These are phyloP conservation scores for Neltuma alba DNA, from an alignment of 306 rosid species.

Conservation along the genomic window DNA sequence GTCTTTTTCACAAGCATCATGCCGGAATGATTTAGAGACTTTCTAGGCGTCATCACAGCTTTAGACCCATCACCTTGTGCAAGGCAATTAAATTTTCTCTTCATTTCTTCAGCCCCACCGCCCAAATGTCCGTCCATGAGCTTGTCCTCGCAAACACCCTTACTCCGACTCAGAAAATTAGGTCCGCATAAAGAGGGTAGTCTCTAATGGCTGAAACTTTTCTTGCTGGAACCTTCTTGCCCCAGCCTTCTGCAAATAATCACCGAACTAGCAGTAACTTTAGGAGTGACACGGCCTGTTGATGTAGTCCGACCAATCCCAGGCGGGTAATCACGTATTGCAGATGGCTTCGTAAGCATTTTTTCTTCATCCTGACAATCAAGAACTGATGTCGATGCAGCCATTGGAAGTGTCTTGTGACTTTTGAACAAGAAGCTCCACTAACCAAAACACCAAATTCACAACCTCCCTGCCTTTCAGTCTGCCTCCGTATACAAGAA, in stretches of 20 bases:
- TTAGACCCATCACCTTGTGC: slow-evolving; percentile 21
- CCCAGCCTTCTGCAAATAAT: not conserved
- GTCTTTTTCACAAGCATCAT: slow-evolving; percentile 36
- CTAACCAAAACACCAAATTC: no score
- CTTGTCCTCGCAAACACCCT: not conserved
- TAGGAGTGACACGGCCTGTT: no score
- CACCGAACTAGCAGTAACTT: no score
- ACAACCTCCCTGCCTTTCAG: no score
- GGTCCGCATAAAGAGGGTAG: slow-evolving; percentile 41
- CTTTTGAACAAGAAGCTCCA: no score
- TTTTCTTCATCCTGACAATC: no score
- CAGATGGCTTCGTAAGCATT: no score
- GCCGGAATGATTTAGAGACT: slow-evolving; percentile 17
- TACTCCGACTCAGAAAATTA: slow-evolving; percentile 16
- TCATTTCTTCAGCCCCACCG: slow-evolving; percentile 36
- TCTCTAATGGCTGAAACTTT: slow-evolving; percentile 8
- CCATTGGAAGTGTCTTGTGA: slow-evolving; percentile 10
- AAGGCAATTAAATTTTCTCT: slow-evolving; percentile 32
- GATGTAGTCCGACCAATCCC: no score
- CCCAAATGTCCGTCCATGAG: slow-evolving; percentile 4
- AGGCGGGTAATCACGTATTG: no score
- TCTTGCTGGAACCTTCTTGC: not conserved
- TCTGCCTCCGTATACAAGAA: no score
- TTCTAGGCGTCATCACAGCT: slow-evolving; percentile 32
- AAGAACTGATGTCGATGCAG: not conserved